Base-by-base conservation (phyloP, 805 yeast genomes). In the Yarrowia yakushimensis region DNA sequence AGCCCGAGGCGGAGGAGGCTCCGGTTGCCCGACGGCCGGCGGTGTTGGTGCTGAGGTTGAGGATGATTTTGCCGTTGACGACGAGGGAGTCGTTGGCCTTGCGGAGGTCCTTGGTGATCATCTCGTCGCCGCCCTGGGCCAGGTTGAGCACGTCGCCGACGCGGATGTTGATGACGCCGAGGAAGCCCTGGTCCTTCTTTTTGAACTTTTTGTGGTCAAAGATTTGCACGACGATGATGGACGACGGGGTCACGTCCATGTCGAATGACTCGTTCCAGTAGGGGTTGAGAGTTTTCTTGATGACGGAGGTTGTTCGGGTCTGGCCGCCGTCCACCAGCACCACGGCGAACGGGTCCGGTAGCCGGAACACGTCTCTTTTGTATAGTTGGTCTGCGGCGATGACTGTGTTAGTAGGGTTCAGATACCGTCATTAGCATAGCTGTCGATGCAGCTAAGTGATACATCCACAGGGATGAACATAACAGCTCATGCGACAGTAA, bases 301-400 rank as follows among this genome's bases (percentile, higher is more conserved):
- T 94, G 34, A 96, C 94, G 57, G 90, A 85, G 1, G 99, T 94
- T 18, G 97, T 88, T 71, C 90, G 90, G 1, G 98, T 94, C 73
- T 94, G 99, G 20, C 89, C 85, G 4, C 98, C 98, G 74, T 94
- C 99, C n/a, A 94, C 92, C 12, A 98, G 93, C 66, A 94, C 79
- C 34, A 94, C 98, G 1, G 97, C 97, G 77, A 94, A 94, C 11
- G 99, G 99, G 74, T 94, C 99, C 2, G 99, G 99, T 66, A 92
- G 88, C 63, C 96, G 85, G 67, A 94, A 84, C 23, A 94, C 92
- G 74, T 94, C 99, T 66, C 99, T 82, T 76, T 94, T 94, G 75
- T 90, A 90, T 63, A 94, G 85, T 25, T 96, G 89, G 74, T 94
- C 99, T 13, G 98, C 97, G 15, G 97, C 98, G 45, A 94, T 93